Conservation (phyloP, 2,329 filamentous ascomycete species). For the Stenocarpella maydis region DNA sequence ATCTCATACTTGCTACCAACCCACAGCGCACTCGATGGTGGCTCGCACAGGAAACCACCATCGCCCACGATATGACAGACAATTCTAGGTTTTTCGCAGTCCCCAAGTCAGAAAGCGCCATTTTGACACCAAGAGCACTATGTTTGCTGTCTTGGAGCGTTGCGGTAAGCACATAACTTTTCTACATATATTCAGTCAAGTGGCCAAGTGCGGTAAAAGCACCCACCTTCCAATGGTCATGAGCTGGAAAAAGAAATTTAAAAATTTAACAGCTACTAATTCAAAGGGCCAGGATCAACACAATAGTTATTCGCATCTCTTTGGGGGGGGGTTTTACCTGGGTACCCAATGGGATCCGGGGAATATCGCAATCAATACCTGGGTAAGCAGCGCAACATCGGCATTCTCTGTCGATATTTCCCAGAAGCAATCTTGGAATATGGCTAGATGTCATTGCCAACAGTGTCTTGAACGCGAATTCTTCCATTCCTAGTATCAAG, state of each 20-base stretch:
- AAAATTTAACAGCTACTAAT: conserved; percentile 67
- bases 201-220: conserved; percentile 52
- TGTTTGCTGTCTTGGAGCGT: background rate
- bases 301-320: conserved; percentile 67
- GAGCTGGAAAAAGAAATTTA: conserved; percentile 65
- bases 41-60: conserved; percentile 64
- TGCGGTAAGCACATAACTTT: background rate
- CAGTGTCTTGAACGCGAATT: conserved; percentile 57
- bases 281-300: conserved; percentile 72
- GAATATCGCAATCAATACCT: conserved; percentile 75
- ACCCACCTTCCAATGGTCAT: conserved; percentile 59
- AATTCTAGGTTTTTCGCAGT: conserved; percentile 50
- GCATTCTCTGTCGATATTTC: conserved; percentile 68
- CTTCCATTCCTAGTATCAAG: conserved; percentile 54
- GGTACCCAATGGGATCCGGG: conserved; percentile 73
- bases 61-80: conserved; percentile 66
- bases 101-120: conserved; percentile 38
- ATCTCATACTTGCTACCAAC: conserved; percentile 62
- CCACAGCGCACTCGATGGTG: conserved; percentile 65
- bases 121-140: conserved; percentile 48
- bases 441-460: conserved; percentile 56
- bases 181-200: conserved; percentile 39
- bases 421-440: conserved; percentile 28
- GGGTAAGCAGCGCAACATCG: conserved; percentile 71
- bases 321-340: conserved; percentile 64